Percentiles rank a stretch among this genome's conserved stretches.
Evolutionary conservation across 768 basidiomycete genomes (phyloP).

Genomic region (Mycena epipterygia): DNA sequence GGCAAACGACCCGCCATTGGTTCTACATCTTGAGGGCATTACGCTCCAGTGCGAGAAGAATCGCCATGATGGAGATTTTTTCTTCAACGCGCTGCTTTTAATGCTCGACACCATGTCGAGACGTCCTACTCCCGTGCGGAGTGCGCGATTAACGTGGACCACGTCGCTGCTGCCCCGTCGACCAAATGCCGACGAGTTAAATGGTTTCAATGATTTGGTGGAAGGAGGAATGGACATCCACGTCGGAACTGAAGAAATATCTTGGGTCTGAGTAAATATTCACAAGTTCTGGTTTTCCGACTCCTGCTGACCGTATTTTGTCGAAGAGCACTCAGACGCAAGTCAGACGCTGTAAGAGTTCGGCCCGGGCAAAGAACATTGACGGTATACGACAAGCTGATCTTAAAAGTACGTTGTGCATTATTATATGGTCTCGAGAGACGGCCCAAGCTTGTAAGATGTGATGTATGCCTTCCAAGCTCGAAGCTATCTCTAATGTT

Average conservation of each 20-base stretch:
- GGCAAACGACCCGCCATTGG: background rate
- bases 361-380: no score
- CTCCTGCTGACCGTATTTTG: background rate
- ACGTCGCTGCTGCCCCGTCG: constrained; percentile 11
- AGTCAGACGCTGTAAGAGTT: background rate
- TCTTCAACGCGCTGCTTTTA: background rate
- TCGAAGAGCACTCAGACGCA: background rate
- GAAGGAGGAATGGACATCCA: constrained; percentile 7
- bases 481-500: background rate
- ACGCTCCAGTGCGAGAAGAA: background rate
- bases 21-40: constrained; percentile 9
- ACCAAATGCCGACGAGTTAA: background rate
- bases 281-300: background rate
- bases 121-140: background rate
- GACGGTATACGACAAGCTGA: no score
- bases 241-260: background rate
- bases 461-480: no score
- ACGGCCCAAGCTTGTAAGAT: no score
- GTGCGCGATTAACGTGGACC: constrained; percentile 9
- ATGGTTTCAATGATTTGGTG: background rate
- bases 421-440: background rate
- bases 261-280: constrained; percentile 3
- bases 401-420: no score
- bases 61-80: constrained; percentile 4
- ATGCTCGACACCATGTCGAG: background rate